phyloP scores from a whole-genome alignment of 1,284 basidiomycete genomes.

The Trichosporon sp. region DNA sequence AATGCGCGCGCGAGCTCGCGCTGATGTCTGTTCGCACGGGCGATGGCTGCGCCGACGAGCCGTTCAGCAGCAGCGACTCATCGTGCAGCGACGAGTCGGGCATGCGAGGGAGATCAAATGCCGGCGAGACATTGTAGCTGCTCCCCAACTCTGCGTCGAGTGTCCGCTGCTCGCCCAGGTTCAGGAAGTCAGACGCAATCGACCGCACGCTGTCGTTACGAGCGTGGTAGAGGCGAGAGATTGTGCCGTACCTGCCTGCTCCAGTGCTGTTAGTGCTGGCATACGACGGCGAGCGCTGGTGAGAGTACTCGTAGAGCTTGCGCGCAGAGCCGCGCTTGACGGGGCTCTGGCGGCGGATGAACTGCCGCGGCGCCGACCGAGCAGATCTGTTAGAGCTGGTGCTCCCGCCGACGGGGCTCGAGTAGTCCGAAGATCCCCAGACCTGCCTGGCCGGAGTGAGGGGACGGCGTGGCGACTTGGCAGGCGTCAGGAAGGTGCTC shows the following conservation, averaged over 20 bases:
- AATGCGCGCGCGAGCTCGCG: neutral
- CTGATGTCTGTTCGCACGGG: neutral
- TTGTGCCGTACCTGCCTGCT: neutral
- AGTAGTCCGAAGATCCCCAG: neutral
- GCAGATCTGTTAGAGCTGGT: neutral
- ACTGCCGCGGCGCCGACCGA: neutral
- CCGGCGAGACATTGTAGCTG: constrained; percentile 6
- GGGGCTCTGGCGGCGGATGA: neutral
- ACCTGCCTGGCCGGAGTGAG: neutral
- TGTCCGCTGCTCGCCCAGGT: constrained; percentile 15
- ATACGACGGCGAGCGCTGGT: neutral
- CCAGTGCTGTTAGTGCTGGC: neutral
- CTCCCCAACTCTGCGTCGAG: constrained; percentile 30
- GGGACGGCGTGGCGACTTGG: neutral
- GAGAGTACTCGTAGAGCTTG: neutral
- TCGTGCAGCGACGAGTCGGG: neutral
- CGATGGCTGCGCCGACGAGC: neutral
- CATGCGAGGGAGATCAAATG: neutral
- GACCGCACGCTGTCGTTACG: constrained; percentile 17
- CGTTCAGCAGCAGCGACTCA: neutral
- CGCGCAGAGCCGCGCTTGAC: neutral
- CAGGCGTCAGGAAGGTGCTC: neutral
- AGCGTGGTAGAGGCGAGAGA: neutral
- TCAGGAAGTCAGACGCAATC: constrained; percentile 10
- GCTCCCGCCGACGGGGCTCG: neutral